Conservation (phyloP, 495 filamentous ascomycete genomes). For the Hypoxylon lienhwacheense region DNA sequence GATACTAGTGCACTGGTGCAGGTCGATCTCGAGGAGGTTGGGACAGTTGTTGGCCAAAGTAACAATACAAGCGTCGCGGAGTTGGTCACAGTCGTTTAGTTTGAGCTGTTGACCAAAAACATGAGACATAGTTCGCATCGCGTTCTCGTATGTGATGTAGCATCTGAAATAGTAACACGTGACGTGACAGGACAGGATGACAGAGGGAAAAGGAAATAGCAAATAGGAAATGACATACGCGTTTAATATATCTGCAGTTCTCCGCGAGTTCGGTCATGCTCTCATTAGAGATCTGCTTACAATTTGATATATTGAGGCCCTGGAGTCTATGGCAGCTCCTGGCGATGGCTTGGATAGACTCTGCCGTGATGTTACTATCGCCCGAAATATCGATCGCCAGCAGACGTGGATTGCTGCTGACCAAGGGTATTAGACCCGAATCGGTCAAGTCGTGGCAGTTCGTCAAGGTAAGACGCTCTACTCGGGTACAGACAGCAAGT, state of each 20-base stretch:
- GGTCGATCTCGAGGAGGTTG: conserved; percentile 93
- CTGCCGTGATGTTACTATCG: conserved; percentile 76
- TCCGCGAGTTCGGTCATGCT: conserved; percentile 51
- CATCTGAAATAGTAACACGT: not conserved
- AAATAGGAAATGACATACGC: conserved; percentile 57
- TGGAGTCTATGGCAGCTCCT: conserved; percentile 82
- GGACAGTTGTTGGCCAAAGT: conserved; percentile 86
- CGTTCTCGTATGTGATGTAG: conserved; percentile 10
- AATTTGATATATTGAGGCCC: conserved; percentile 90
- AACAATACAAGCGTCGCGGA: conserved; percentile 76
- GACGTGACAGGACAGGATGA: too few species aligned
- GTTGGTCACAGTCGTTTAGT: conserved; percentile 81
- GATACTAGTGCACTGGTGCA: conserved; percentile 80
- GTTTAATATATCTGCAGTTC: conserved; percentile 82
- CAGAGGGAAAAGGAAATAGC: not conserved
- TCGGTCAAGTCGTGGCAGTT: conserved; percentile 87
- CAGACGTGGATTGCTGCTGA: conserved; percentile 77
- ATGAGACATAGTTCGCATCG: conserved; percentile 31
- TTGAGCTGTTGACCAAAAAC: conserved; percentile 67
- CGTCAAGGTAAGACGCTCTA: conserved; percentile 93
- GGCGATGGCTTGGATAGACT: conserved; percentile 77
- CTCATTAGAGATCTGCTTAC: conserved; percentile 79
- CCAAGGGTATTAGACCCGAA: conserved; percentile 72
- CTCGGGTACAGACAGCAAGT: conserved; percentile 79
- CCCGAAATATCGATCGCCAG: conserved; percentile 90